Conservation (phyloP, 164 flowering plant species). For the Vitis cinerea region DNA sequence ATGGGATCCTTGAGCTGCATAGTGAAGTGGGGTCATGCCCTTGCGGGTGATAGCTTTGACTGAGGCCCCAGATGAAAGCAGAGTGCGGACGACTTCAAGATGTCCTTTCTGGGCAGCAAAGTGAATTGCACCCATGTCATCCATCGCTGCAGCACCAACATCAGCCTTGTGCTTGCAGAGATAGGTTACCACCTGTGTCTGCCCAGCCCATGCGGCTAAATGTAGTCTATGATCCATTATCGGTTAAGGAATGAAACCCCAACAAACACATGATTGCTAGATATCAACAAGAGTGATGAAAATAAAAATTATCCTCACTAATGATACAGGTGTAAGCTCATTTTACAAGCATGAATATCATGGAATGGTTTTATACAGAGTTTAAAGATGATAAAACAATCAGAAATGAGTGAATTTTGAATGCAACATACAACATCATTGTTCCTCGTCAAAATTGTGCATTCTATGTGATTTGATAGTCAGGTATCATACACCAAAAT, state of each 20-base stretch:
- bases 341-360: too few relatives aligned
- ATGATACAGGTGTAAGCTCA: too few relatives aligned
- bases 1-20: slow-evolving; percentile 84
- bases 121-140: slow-evolving; percentile 96
- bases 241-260: slow-evolving; percentile 41
- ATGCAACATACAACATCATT: too few relatives aligned
- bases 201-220: slow-evolving; percentile 97
- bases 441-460: too few relatives aligned
- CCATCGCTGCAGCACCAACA: slow-evolving; percentile 93
- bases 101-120: slow-evolving; percentile 97
- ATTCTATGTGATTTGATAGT: too few relatives aligned
- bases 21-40: slow-evolving; percentile 90
- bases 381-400: too few relatives aligned
- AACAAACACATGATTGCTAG: not conserved
- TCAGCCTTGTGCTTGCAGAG: slow-evolving; percentile 92
- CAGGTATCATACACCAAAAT: too few relatives aligned
- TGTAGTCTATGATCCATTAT: slow-evolving; percentile 55
- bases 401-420: too few relatives aligned
- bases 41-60: slow-evolving; percentile 72
- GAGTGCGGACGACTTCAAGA: slow-evolving; percentile 62
- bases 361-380: too few relatives aligned
- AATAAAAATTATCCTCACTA: not conserved
- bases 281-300: not conserved
- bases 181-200: slow-evolving; percentile 63
- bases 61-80: slow-evolving; percentile 69